Evolutionary conservation across 306 rosid species (phyloP).

Genomic region (Gleditsia sinensis): DNA sequence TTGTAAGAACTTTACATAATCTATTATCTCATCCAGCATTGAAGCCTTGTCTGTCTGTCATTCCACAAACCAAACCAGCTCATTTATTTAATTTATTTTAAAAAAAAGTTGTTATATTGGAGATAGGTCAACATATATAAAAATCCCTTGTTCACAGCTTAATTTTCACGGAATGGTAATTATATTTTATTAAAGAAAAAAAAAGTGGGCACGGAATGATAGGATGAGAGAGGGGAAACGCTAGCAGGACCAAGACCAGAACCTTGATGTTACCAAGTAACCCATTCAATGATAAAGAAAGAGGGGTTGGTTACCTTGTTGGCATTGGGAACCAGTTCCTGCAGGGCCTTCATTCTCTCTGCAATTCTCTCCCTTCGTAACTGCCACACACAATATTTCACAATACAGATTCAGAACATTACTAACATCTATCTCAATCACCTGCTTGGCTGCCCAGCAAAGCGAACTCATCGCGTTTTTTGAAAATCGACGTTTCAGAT

Average conservation of each 20-base stretch:
- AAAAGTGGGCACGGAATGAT: not conserved
- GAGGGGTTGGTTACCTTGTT: slow-evolving; percentile 69
- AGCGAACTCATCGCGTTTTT: too few relatives aligned
- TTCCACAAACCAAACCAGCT: slow-evolving; percentile 37
- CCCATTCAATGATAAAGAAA: too few relatives aligned
- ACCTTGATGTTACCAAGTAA: too few relatives aligned
- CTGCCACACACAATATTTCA: slow-evolving; percentile 47
- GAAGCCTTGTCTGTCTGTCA: slow-evolving; percentile 99
- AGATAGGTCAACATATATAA: too few relatives aligned
- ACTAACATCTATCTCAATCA: not conserved
- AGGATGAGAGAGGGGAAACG: not conserved
- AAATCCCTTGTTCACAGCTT: too few relatives aligned
- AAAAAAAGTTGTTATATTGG: too few relatives aligned
- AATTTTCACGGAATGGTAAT: too few relatives aligned
- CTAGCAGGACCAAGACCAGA: too few relatives aligned
- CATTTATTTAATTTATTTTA: too few relatives aligned
- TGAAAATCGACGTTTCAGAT: too few relatives aligned
- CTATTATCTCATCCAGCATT: slow-evolving; percentile 99
- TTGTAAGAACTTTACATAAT: slow-evolving; percentile 93
- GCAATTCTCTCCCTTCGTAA: slow-evolving; percentile 98
- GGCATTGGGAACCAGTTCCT: slow-evolving; percentile 95
- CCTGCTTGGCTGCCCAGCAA: not conserved
- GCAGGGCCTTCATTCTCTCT: slow-evolving; percentile 96
- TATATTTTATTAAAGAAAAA: not conserved
- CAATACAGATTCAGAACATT: not conserved